Evolutionary conservation across 2,329 filamentous ascomycete species (phyloP), one percentile per base, ranked within the genome.

Genomic region (Sporothrix mexicana): DNA sequence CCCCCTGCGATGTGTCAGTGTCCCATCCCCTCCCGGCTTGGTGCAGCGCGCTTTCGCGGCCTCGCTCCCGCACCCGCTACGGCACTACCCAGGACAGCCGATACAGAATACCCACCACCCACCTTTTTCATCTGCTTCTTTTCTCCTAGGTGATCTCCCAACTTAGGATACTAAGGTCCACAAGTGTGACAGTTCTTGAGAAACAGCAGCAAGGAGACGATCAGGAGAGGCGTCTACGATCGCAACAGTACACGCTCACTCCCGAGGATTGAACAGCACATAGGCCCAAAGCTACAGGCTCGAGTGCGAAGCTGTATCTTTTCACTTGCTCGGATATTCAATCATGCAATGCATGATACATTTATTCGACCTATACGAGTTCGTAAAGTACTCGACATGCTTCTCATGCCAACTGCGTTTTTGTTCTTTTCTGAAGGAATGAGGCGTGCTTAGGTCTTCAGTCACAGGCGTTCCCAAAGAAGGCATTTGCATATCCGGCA

Each of bases 71-170:
- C 70, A 25, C n/a, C 25, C 59, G 51, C 67, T 25, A 69, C 71
- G 71, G 73, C 73, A 71, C 69, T 71, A 49, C 57, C 69, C 72
- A 73, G 41, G 13, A 25, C 64, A 61, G 62, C 62, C 71, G 57
- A 59, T 36, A 55, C 67, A n/a, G 51, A 64, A 69, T 62, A 70
- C 51, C 69, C 64, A 66, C 62, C 57, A 69, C 36, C 36, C 59
- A 10, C 41, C 59, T 45, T 43, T 64, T 20, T 36, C 30, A 47
- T 13, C 41, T 64, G 41, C 17, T 47, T 55, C 57, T 10, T 59
- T 47, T 12, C 53, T 20, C 66, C 69, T 69, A 69, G 70, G 69
- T 69, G 69, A 74, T 74, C 72, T 66, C 61, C 73, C 73, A 36
- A 57, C 36, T 45, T 25, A 49, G 13, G 41, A 9, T 69, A 45